Conservation (phyloP, 2,329 filamentous ascomycete genomes). For the Lecanicillium sp. region DNA sequence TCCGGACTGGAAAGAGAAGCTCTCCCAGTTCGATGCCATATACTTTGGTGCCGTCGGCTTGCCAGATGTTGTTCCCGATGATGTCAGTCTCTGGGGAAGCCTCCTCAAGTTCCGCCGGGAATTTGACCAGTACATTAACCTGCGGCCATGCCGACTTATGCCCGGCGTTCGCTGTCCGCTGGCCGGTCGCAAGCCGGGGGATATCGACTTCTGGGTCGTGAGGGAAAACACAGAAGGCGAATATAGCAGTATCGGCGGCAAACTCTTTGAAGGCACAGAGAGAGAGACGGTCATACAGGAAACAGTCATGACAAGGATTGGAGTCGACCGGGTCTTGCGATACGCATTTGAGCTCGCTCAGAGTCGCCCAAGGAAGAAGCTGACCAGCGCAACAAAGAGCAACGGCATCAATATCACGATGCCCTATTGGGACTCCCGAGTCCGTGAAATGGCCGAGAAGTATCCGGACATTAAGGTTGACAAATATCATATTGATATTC, state of each 20-base stretch:
- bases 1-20: slow-evolving; percentile 38
- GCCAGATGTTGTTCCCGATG: slow-evolving; percentile 49
- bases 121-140: slow-evolving; percentile 62
- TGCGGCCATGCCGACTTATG: slow-evolving; percentile 56
- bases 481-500: slow-evolving; percentile 60
- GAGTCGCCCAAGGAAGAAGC: slow-evolving; percentile 47
- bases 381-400: slow-evolving; percentile 60
- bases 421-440: slow-evolving; percentile 61
- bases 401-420: slow-evolving; percentile 61
- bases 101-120: slow-evolving; percentile 60
- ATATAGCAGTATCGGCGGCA: slow-evolving; percentile 58
- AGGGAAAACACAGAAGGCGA: slow-evolving; percentile 63
- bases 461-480: slow-evolving; percentile 53
- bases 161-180: slow-evolving; percentile 53
- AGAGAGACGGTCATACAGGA: slow-evolving; percentile 57
- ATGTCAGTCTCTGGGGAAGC: slow-evolving; percentile 60
- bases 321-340: slow-evolving; percentile 52
- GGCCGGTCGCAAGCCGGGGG: slow-evolving; percentile 41
- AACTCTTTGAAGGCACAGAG: slow-evolving; percentile 49
- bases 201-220: slow-evolving; percentile 60
- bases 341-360: slow-evolving; percentile 58
- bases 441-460: slow-evolving; percentile 42
- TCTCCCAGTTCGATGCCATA: slow-evolving; percentile 56
- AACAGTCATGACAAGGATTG: slow-evolving; percentile 53
- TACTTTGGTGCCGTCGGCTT: slow-evolving; percentile 61